phyloP scores from a whole-genome alignment of 805 yeast genomes.

The Lipomyces orientalis region DNA sequence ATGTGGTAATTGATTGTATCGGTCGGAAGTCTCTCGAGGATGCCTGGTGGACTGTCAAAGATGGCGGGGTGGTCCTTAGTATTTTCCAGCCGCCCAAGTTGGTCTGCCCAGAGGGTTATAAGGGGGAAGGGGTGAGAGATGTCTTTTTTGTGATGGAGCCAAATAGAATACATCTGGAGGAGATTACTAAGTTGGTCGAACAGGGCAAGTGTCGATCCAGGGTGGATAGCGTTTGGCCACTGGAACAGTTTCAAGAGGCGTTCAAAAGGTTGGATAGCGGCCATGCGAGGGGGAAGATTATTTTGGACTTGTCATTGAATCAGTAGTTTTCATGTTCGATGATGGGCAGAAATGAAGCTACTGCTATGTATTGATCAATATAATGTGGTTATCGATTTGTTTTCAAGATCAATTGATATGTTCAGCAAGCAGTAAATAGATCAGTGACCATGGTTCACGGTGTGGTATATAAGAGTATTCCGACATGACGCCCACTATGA shows the following conservation, averaged over 20 bases:
- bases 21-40: not conserved
- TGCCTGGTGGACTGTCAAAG: not conserved
- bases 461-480: too few relatives aligned
- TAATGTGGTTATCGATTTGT: too few relatives aligned
- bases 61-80: conserved; percentile 1
- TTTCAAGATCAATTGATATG: too few relatives aligned
- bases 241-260: not conserved
- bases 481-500: too few relatives aligned
- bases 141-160: not conserved
- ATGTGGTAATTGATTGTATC: not conserved
- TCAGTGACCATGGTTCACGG: too few relatives aligned
- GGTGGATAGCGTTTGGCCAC: conserved; percentile 1
- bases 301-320: not conserved
- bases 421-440: too few relatives aligned
- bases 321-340: too few relatives aligned
- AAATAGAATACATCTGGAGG: not conserved
- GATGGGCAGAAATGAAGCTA: too few relatives aligned
- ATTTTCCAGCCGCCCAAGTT: not conserved
- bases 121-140: not conserved
- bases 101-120: not conserved
- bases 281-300: conserved; percentile 1
- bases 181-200: not conserved
- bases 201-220: not conserved
- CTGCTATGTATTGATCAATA: too few relatives aligned
- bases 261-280: not conserved